phyloP scores from a whole-genome alignment of 2,329 filamentous ascomycete genomes.

The Aureobasidium vineae region DNA sequence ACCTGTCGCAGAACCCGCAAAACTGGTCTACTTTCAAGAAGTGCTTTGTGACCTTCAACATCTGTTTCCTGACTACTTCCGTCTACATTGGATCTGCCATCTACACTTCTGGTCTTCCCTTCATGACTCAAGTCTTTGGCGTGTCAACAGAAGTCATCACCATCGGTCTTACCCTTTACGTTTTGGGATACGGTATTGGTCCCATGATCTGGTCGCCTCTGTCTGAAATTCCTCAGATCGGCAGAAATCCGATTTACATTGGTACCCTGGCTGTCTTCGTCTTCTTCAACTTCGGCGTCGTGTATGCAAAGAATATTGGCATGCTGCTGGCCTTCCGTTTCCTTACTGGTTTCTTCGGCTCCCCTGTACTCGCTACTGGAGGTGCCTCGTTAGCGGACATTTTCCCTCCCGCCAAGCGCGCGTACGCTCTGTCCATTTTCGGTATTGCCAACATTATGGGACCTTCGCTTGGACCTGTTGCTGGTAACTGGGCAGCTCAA shows the following conservation, averaged over 20 bases:
- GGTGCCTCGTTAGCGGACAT: conserved; percentile 49
- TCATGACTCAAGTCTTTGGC: conserved; percentile 46
- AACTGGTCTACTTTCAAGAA: conserved; percentile 46
- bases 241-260: conserved; percentile 52
- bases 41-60: conserved; percentile 47
- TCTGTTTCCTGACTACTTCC: conserved; percentile 51
- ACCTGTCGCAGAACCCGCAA: conserved; percentile 35
- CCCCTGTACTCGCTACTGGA: conserved; percentile 47
- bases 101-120: conserved; percentile 48
- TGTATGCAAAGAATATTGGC: conserved; percentile 46
- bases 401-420: conserved; percentile 41
- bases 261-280: conserved; percentile 51
- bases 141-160: conserved; percentile 48
- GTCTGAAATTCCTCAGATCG: conserved; percentile 52
- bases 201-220: conserved; percentile 44
- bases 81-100: conserved; percentile 55
- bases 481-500: conserved; percentile 45
- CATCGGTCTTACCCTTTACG: conserved; percentile 53
- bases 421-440: conserved; percentile 45
- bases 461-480: conserved; percentile 43
- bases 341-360: conserved; percentile 53
- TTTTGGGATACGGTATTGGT: conserved; percentile 49
- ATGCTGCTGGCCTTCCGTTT: conserved; percentile 55
- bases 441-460: conserved; percentile 44
- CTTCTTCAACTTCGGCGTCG: conserved; percentile 49